Evolutionary conservation across 345 rosid genomes (phyloP), one percentile per base, ranked within the genome.

Genomic region (Erodium maritimum): DNA sequence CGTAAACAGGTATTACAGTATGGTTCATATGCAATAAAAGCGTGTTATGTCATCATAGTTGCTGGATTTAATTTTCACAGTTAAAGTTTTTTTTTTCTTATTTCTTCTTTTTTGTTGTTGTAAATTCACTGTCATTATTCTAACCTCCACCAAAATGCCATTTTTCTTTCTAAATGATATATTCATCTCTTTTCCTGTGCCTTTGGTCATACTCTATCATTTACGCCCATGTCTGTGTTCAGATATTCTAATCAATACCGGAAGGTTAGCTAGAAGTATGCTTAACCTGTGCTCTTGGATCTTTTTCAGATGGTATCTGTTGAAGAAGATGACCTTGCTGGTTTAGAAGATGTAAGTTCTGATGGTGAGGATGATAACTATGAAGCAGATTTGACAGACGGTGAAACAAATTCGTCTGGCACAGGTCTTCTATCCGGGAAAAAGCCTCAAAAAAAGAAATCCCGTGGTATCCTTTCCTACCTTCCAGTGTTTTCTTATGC

Each of bases 271-370:
- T 29, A 29, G 37, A 29, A 29, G 37, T 29, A 29, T 29, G 37
- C 22, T 21, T 16, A 29, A 52, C 25, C 21, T 48, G 46, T 59
- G 48, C 24, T 61, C 53, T 45, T 12, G 48, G 12, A 42, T 42
- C 48, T 7, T 65, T 54, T 77, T 55, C 76, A 94, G 99, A 81
- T 94, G 95, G 90, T 84, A 57, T 90, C 99, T 63, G 82, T 90
- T 62, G 97, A 94, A 70, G 99, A 94, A 9, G 99, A 94, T 71
- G 97, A 94, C 71, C 96, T 94, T 70, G 99, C 99, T 64, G 99
- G 99, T 69, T 60, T 90, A 73, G 96, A 94, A 84, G 99, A 87
- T 77, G 86, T 87, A 63, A 90, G 99, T 72, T 83, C 96, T 52
- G 97, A 94, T 63, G 91, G 85, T 4, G 97, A 85, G 78, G 96